Evolutionary conservation across 176 grass and related monocot genomes (phyloP), one percentile per base, ranked within the genome.

Genomic region (Elymus sibiricus): DNA sequence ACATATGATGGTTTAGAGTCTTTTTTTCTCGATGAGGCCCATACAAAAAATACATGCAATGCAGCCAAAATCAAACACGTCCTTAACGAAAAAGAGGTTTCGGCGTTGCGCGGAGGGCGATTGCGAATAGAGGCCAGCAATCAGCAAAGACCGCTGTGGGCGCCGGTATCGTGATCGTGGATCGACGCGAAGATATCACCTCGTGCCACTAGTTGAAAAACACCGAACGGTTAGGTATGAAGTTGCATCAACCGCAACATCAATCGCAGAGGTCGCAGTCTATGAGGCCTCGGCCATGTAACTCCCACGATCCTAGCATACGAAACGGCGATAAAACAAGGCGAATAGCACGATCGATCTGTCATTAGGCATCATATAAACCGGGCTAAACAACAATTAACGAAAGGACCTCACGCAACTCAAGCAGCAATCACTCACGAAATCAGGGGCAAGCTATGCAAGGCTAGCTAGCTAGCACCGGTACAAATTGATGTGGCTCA

Each of bases 341-440:
- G 49, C 49, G 49, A 24, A 35, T 60, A 26, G 13, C 53, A 10
- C 19, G 31, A 59, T 16, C 29, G 21, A 37, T 58, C 53, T 34
- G 38, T n/a, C 29, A 58, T 51, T 66, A 9, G 79, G 40, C 62
- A 34, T 34, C 32, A 34, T 34, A n/a, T 71, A 28, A 39, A 61
- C 7, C 32, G 32, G 74, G 7, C 31, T 62, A 44, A 64, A 44
- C 17, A 44, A 46, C 60, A 31, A 8, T 64, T 64, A 38, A 43
- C 24, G 38, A 12, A 46, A 46, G 26, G 63, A 47, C 39, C 5
- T 46, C 78, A 31, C 55, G 11, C 16, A 16, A 69, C 15, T 44
- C 47, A 61, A 61, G 76, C 47, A 71, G 65, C 64, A 51, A 13
- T 79, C 37, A 31, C 44, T 76, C 60, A 64, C 29, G 60, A 87